These are phyloP conservation scores for Sporisorium exsertum DNA, from an alignment of 1,284 basidiomycete genomes.

Conservation along the genomic window DNA sequence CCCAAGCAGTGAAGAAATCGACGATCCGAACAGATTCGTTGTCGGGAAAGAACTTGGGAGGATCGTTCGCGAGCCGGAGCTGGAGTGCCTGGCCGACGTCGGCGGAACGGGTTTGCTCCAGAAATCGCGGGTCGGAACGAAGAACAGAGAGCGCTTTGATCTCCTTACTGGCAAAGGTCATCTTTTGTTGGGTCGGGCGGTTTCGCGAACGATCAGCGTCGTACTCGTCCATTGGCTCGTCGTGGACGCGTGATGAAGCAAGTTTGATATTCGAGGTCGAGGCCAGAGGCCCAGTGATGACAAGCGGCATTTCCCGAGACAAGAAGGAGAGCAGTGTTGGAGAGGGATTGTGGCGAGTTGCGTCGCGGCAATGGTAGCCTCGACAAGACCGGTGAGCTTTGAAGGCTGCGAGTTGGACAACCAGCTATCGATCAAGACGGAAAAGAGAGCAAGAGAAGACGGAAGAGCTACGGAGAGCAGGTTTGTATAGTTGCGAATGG, in stretches of 20 bases:
- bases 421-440: too few relatives aligned
- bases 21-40: slow-evolving; percentile 15
- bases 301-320: too few relatives aligned
- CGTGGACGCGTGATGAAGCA: background rate
- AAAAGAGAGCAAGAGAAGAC: too few relatives aligned
- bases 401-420: too few relatives aligned
- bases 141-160: slow-evolving; percentile 36
- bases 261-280: background rate
- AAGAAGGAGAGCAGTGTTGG: too few relatives aligned
- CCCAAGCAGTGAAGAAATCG: slow-evolving; percentile 35
- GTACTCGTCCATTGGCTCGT: background rate
- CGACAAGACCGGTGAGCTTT: background rate
- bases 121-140: slow-evolving; percentile 13
- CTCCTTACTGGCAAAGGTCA: slow-evolving; percentile 30
- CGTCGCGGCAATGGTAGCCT: background rate
- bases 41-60: slow-evolving; percentile 12
- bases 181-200: background rate
- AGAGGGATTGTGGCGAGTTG: background rate
- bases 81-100: slow-evolving; percentile 37
- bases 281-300: background rate
- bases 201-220: background rate
- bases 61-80: slow-evolving; percentile 4
- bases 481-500: background rate
- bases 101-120: slow-evolving; percentile 14
- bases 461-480: background rate